Evolutionary conservation across 345 rosid species (phyloP).

Genomic region (Citrus cavaleriei): DNA sequence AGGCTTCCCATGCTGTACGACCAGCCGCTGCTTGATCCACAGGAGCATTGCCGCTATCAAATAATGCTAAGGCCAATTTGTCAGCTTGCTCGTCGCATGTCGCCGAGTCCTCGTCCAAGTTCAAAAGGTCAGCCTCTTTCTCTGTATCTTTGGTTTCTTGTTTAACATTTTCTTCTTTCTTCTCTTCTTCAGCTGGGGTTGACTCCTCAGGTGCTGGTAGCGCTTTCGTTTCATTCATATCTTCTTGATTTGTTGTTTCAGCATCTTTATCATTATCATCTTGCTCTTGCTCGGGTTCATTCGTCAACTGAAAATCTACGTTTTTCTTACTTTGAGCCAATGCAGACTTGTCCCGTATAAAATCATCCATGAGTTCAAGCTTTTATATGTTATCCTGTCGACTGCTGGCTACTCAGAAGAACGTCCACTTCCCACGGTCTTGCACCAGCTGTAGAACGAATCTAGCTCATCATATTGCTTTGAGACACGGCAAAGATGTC

Average conservation of each 20-base stretch:
- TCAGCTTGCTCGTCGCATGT: slow-evolving; percentile 43
- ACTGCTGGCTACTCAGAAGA: slow-evolving; percentile 77
- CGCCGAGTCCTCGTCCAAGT: slow-evolving; percentile 41
- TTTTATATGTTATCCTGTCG: slow-evolving; percentile 74
- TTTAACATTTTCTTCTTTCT: slow-evolving; percentile 21
- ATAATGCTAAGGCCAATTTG: slow-evolving; percentile 55
- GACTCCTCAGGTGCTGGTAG: slow-evolving; percentile 51
- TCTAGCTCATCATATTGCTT: slow-evolving; percentile 80
- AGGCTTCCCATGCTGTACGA: slow-evolving; percentile 58
- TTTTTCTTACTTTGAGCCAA: slow-evolving; percentile 25
- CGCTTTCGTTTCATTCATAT: slow-evolving; percentile 51
- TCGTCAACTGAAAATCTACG: slow-evolving; percentile 12
- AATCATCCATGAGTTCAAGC: slow-evolving; percentile 79
- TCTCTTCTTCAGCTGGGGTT: slow-evolving; percentile 16
- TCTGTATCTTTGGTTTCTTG: slow-evolving; percentile 9
- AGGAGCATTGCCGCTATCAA: slow-evolving; percentile 37
- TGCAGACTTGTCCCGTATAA: slow-evolving; percentile 63
- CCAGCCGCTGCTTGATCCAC: slow-evolving; percentile 1
- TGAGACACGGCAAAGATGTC: slow-evolving; percentile 52
- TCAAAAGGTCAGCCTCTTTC: slow-evolving; percentile 53
- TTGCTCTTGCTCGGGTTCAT: slow-evolving; percentile 19
- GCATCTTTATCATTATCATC: slow-evolving; percentile 16
- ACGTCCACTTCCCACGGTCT: slow-evolving; percentile 56
- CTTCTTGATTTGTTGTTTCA: slow-evolving; percentile 23
- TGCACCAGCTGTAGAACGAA: slow-evolving; percentile 66